A percentile compares a stretch with the other conserved stretches of the same genome.
Evolutionary conservation across 345 rosid species (phyloP).

Genomic region (Brassica incana): DNA sequence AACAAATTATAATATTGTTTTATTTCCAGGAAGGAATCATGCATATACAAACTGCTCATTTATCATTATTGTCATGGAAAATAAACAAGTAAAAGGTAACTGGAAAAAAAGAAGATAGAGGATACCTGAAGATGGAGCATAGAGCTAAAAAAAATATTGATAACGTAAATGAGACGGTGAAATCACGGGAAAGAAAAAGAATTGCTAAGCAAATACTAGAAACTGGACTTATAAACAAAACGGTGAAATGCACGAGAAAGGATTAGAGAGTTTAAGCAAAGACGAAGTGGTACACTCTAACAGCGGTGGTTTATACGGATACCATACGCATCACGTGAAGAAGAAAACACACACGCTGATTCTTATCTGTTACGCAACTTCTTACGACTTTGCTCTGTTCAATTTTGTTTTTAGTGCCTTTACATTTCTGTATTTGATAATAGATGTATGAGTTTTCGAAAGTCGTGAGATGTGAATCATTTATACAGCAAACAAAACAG

Average conservation of each 20-base stretch:
- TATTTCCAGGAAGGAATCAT: background rate
- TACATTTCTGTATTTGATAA: background rate
- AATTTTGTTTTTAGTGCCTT: background rate
- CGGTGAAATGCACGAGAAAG: background rate
- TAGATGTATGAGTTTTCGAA: too few species aligned
- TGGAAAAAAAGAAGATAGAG: background rate
- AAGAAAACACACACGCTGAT: background rate
- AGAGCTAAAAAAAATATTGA: background rate
- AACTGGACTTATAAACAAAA: background rate
- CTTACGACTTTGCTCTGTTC: conserved; percentile 17
- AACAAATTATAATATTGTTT: background rate
- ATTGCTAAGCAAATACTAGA: too few species aligned
- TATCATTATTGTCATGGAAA: background rate
- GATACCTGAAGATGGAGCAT: background rate
- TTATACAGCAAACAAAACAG: too few species aligned
- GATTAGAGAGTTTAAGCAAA: conserved; percentile 16
- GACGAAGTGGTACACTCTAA: conserved; percentile 25
- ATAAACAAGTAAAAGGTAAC: background rate
- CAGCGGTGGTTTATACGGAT: conserved; percentile 34
- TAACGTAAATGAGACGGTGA: background rate
- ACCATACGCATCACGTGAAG: conserved; percentile 36
- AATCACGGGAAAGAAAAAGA: background rate
- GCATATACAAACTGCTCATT: background rate
- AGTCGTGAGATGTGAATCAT: too few species aligned
- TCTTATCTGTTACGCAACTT: conserved; percentile 2